Evolutionary conservation across 2,329 filamentous ascomycete species (phyloP), one percentile per base, ranked within the genome.

Genomic region (Biscogniauxia mediterranea): DNA sequence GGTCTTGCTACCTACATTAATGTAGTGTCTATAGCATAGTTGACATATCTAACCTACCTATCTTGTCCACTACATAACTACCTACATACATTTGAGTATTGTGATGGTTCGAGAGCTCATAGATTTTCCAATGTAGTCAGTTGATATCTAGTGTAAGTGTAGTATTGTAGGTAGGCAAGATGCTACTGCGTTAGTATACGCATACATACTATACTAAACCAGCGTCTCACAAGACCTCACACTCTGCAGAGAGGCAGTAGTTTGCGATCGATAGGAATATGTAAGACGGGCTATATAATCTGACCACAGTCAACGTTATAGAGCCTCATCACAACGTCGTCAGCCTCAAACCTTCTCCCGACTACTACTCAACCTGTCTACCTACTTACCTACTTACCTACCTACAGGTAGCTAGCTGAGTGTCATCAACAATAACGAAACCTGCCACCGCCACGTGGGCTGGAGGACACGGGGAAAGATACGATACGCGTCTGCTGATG

Each of bases 231-330:
- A 46, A 46, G 38, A 46, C 15, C 38, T 46, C 15, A 11, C 38
- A 3, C 13, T 46, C 38, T 46, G 38, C 38, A 46, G 20, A 5
- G 28, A 64, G 68, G 69, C 59, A 70, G 62, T n/a, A 68, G 51
- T 65, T 67, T 69, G 69, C 68, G 68, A 70, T 71, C 69, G 66
- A 71, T 70, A 69, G 61, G 32, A 11, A 60, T 42, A 26, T 50
- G 57, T 7, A 23, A 58, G 59, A 56, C 20, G 1, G 38, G 38
- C 2, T 46, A 55, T 25, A 50, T 46, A 20, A 54, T 56, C 61
- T 46, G 54, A 63, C 58, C n/a, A 28, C 52, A 15, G 50, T 28
- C 25, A 28, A 52, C 49, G 13, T 8, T 13, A 42, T 21, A 23
- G 51, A 32, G 15, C 32, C 25, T 26, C 25, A 55, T 20, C 23